Percentiles rank a stretch among this genome's conserved stretches.
phyloP scores from a whole-genome alignment of 495 filamentous ascomycete genomes.

The Sphaerosporella brunnea region DNA sequence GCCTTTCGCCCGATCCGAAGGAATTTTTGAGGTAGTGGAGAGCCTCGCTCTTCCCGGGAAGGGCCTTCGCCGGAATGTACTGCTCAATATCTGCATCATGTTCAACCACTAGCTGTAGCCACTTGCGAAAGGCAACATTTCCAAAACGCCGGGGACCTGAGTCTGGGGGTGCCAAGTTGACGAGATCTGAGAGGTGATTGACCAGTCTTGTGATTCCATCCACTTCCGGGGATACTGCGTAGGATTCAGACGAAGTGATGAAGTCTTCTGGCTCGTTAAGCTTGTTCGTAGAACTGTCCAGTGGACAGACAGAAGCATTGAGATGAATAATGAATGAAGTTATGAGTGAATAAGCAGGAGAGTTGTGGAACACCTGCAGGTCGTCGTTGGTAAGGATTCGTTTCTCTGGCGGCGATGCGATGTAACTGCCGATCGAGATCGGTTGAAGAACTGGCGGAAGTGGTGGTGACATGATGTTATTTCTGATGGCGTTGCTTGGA shows the following conservation, averaged over 20 bases:
- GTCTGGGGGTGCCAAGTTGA: slow-evolving; percentile 67
- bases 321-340: slow-evolving; percentile 75
- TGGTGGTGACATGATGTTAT: neutral
- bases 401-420: slow-evolving; percentile 45
- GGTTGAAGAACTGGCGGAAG: slow-evolving; percentile 6
- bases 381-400: slow-evolving; percentile 65
- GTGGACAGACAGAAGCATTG: slow-evolving; percentile 70
- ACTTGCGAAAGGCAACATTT: slow-evolving; percentile 72
- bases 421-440: slow-evolving; percentile 23
- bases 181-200: slow-evolving; percentile 44
- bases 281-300: slow-evolving; percentile 27
- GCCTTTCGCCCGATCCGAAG: slow-evolving; percentile 72
- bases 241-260: slow-evolving; percentile 14
- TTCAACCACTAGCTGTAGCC: slow-evolving; percentile 46
- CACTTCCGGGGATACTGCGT: slow-evolving; percentile 14
- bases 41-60: slow-evolving; percentile 45
- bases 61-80: slow-evolving; percentile 29
- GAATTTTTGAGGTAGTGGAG: slow-evolving; percentile 63
- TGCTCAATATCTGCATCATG: slow-evolving; percentile 36
- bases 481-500: neutral
- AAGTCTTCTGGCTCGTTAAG: slow-evolving; percentile 32
- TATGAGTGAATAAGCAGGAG: slow-evolving; percentile 69
- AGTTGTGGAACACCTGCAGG: slow-evolving; percentile 55
- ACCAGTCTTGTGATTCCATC: slow-evolving; percentile 38
- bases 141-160: slow-evolving; percentile 76